Evolutionary conservation across 2,329 filamentous ascomycete species (phyloP), one percentile per base, ranked within the genome.

Genomic region (Epichloe hybrida): DNA sequence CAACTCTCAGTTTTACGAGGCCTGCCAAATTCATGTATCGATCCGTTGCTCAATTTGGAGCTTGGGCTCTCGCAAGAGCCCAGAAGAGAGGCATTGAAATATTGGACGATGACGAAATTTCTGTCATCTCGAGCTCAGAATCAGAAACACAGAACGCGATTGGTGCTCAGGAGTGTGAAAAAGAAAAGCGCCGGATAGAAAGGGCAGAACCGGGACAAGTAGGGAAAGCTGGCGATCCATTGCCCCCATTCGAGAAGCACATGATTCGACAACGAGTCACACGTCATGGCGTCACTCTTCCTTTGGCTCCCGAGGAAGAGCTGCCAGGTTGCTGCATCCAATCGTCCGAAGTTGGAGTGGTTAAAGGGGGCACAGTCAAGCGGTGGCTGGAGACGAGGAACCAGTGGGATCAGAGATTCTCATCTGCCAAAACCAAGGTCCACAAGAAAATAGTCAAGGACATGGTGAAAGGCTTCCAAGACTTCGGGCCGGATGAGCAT

Each of bases 1-100:
- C 91, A 1, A 96, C 90, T 0, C 74, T 97, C n/a, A 95, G 88
- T 59, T 97, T 95, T 64, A 97, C 91, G 0, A 79, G 84, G n/a
- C 93, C 93, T 0, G 93, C 91, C 44, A 97, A 97, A 65, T 86
- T 86, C 68, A 96, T 97, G 89, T 97, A 88, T 64, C 80, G 91
- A 46, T 87, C 88, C 1, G 81, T 96, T 49, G 86, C 93, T 0
- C 91, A 96, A 58, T 97, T 98, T 61, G 86, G 89, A 2, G 88
- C 90, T 0, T 97, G 90, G 90, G 85, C 86, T 0, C 74, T 96
- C 21, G 88, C 90, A 1, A 76, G 84, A 56, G 88, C 89, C 0
- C 90, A 96, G 62, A 77, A 88, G 53, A 79, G 77, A 1, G 79
- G 80, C 1, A 90, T 95, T 50, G 86, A 93, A 17, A 91, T 95